A percentile compares a stretch with the other conserved stretches of the same genome.
Evolutionary conservation across 495 filamentous ascomycete genomes (phyloP).

Genomic region (Geopyxis carbonaria): DNA sequence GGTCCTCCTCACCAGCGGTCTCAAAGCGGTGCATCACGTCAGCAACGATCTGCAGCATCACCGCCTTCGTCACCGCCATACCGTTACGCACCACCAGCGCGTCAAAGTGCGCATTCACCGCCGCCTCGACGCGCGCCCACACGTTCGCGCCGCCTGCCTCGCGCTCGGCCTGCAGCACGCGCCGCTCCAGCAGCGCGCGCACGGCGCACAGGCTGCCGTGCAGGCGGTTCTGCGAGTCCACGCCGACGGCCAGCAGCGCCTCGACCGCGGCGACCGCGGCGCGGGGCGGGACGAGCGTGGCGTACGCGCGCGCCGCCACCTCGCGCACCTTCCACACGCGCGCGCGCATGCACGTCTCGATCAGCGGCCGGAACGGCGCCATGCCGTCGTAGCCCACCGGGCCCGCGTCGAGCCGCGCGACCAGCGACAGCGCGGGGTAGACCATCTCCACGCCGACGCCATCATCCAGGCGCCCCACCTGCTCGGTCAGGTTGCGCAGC

Average conservation of each 20-base stretch:
- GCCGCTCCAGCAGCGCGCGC: slow-evolving; percentile 36
- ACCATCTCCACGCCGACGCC: slow-evolving; percentile 47
- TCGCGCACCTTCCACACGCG: slow-evolving; percentile 77
- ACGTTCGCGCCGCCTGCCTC: slow-evolving; percentile 1
- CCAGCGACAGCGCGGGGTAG: slow-evolving; percentile 75
- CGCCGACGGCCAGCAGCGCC: slow-evolving; percentile 31
- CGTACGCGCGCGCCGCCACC: slow-evolving; percentile 67
- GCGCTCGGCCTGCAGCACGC: slow-evolving; percentile 24
- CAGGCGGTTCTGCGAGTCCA: slow-evolving; percentile 37
- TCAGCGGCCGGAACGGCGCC: slow-evolving; percentile 31
- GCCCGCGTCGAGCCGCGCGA: slow-evolving; percentile 42
- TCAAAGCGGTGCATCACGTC: too few species aligned
- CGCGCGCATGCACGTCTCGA: slow-evolving; percentile 46
- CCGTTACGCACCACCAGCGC: slow-evolving; percentile 9
- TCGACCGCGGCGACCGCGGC: slow-evolving; percentile 36
- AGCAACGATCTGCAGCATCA: slow-evolving; percentile 21
- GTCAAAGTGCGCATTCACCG: slow-evolving; percentile 5
- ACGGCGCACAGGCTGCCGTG: slow-evolving; percentile 52
- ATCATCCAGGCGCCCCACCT: slow-evolving; percentile 27
- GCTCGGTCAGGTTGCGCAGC: slow-evolving; percentile 41
- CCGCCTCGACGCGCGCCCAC: neutral
- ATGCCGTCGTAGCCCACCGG: slow-evolving; percentile 30
- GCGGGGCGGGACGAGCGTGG: slow-evolving; percentile 39
- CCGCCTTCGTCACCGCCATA: slow-evolving; percentile 24
- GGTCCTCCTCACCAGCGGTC: too few species aligned